Base-by-base conservation (phyloP, 208 protist species). In the Kentomonas sorsogonicus region DNA sequence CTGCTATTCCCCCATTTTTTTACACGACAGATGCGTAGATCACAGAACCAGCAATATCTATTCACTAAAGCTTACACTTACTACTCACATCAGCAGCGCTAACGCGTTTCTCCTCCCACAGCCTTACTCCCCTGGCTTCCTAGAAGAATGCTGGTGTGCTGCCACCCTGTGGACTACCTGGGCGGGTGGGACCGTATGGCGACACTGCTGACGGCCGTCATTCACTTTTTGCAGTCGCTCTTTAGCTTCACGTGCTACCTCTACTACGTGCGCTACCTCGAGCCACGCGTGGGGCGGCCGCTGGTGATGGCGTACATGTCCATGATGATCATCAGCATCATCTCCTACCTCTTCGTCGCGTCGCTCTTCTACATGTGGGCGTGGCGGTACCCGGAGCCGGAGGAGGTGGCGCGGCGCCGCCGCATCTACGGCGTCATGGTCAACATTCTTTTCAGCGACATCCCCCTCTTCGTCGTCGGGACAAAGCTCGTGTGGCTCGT, bases 321-420 rank as follows among this genome's bases (percentile, higher is more conserved):
- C 25, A 66, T 88, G 75, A 70, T 57, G 13, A 72, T 94, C 20
- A 63, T 94, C 16, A 72, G 74, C 38, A 77, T 72, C 45, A 18
- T 90, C 48, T 77, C 67, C 50, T 90, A 87, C 65, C 69, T 92
- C 16, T 59, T 91, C 10, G 74, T 74, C 0, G 63, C 77, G 11
- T 92, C 84, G 6, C 72, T 91, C 26, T 87, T 92, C 50, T 94
- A 94, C 74, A 92, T 92, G 88, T 94, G 88, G 85, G 88, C 88
- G 2, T 94, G 82, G 79, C 80, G 88, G 33, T 94, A 80, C 41
- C 84, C 84, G 15, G 79, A 91, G 66, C 88, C 88, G 20, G 84
- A 94, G 65, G 82, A 94, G 51, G 66, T 91, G 11, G 85, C 88
- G 34, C 87, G 86, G 67, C 71, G 84, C 30, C 79, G 88, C 9